Evolutionary conservation across 2,329 filamentous ascomycete species (phyloP).

Genomic region (Fusarium austroafricanum): DNA sequence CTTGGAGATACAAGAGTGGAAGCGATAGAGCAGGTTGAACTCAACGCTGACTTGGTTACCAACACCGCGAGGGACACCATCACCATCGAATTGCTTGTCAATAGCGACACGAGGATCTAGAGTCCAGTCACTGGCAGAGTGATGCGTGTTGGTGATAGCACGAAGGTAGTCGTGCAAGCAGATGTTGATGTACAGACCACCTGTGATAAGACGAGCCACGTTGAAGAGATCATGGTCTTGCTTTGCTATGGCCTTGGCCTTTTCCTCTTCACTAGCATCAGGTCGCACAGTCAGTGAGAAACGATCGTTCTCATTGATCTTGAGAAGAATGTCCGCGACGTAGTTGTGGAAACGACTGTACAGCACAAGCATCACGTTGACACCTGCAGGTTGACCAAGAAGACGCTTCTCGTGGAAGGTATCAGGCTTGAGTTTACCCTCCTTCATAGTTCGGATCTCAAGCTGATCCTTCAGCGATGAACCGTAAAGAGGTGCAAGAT

Average conservation of each 20-base stretch:
- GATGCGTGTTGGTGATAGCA: conserved; percentile 70
- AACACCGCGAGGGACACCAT: conserved; percentile 64
- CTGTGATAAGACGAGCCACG: conserved; percentile 57
- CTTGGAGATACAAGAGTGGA: conserved; percentile 70
- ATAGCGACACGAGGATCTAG: conserved; percentile 73
- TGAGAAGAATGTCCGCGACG: conserved; percentile 69
- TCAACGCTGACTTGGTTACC: conserved; percentile 76
- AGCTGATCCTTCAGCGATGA: conserved; percentile 72
- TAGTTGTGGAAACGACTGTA: conserved; percentile 79
- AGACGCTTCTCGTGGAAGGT: conserved; percentile 75
- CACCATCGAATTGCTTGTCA: conserved; percentile 54
- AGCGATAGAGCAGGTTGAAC: conserved; percentile 76
- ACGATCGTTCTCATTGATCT: conserved; percentile 74
- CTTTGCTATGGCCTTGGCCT: conserved; percentile 53
- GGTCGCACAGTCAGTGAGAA: conserved; percentile 54
- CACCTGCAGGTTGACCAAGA: conserved; percentile 74
- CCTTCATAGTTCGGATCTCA: conserved; percentile 69
- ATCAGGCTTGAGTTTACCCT: conserved; percentile 78
- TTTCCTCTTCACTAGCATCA: conserved; percentile 41
- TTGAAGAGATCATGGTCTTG: conserved; percentile 67
- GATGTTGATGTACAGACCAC: conserved; percentile 68
- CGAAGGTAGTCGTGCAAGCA: conserved; percentile 69
- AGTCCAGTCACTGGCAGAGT: conserved; percentile 69
- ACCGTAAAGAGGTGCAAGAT: conserved; percentile 79
- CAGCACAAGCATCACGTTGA: conserved; percentile 74